Evolutionary conservation across 495 filamentous ascomycete genomes (phyloP), one percentile per base, ranked within the genome.

Genomic region (Podospora appendiculata): DNA sequence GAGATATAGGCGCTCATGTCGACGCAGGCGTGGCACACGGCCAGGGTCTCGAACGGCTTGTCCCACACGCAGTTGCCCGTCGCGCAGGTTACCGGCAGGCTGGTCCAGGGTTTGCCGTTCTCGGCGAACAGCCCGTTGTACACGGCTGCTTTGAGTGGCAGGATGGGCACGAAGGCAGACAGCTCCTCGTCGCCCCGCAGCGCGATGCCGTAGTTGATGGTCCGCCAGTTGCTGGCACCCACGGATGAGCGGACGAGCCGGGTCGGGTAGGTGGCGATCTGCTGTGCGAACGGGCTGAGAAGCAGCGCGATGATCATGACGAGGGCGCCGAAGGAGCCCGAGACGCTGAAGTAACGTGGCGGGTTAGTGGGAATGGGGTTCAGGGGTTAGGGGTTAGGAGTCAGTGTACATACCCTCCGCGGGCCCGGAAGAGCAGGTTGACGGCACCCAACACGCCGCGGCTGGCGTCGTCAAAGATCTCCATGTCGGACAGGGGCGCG

Each of bases 381-480:
- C 2, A 25, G 25, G 25, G 25, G 25, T 5, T 25, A 25, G 25
- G 25, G 25, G 45, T n/a, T 9, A 36, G 50, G 39, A 8, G 18
- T 14, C 3, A 17, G 3, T 4, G 6, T 8, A 51, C 50, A 35
- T 50, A 65, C 60, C 58, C 56, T 49, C 62, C 65, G 13, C 59
- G 54, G 7, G 47, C 32, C 10, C 42, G 50, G 33, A 58, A 55
- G 12, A 77, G 58, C 33, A 75, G 60, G 41, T 63, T 50, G 8
- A 71, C 33, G 13, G 69, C 63, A 0, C 74, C 73, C 44, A 62
- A 56, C 0, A 69, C 60, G 2, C 75, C 72, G n/a, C 74, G 58
- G 63, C 58, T 69, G 0, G 74, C 74, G 17, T 70, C 70, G 50
- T 78, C 76, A 34, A 72, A 66, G n/a, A 60, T 46, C 25, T 70